These are phyloP conservation scores for Cafeteria roenbergensis DNA, from an alignment of 108 stramenopile genomes.

Conservation along the genomic window DNA sequence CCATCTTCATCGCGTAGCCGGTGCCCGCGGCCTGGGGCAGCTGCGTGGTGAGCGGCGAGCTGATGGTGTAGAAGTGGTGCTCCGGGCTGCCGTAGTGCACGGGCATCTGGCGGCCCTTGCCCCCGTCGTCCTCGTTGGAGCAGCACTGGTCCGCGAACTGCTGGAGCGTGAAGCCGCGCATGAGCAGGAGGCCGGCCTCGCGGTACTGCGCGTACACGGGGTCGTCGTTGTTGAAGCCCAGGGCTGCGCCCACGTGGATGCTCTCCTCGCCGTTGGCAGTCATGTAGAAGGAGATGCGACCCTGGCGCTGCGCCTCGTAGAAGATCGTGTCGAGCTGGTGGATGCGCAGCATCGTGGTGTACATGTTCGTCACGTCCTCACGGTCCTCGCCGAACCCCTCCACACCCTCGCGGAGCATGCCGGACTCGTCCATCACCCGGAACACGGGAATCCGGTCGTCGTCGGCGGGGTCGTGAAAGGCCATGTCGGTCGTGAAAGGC, in stretches of 20 bases:
- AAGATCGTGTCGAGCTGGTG: conserved; percentile 82
- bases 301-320: conserved; percentile 90
- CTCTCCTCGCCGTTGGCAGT: conserved; percentile 71
- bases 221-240: conserved; percentile 63
- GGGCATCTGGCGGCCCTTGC: conserved; percentile 94
- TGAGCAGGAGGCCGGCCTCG: conserved; percentile 84
- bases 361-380: conserved; percentile 32
- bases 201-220: conserved; percentile 83
- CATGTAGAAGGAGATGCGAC: conserved; percentile 85
- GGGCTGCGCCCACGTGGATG: conserved; percentile 70
- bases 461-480: not conserved
- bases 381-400: conserved; percentile 3
- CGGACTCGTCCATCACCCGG: conserved; percentile 4
- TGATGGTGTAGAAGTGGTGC: conserved; percentile 84
- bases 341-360: conserved; percentile 72
- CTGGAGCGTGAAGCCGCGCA: conserved; percentile 89
- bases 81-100: conserved; percentile 84
- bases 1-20: conserved; percentile 68
- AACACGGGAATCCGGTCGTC: not conserved
- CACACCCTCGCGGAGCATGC: conserved; percentile 8
- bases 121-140: conserved; percentile 66
- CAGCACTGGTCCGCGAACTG: conserved; percentile 92
- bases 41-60: conserved; percentile 82
- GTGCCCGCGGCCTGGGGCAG: conserved; percentile 85
- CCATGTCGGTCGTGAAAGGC: conserved; percentile 2